phyloP scores from a whole-genome alignment of 228 moss, liverwort and hornwort species.

The Sphagnum magellanicum region DNA sequence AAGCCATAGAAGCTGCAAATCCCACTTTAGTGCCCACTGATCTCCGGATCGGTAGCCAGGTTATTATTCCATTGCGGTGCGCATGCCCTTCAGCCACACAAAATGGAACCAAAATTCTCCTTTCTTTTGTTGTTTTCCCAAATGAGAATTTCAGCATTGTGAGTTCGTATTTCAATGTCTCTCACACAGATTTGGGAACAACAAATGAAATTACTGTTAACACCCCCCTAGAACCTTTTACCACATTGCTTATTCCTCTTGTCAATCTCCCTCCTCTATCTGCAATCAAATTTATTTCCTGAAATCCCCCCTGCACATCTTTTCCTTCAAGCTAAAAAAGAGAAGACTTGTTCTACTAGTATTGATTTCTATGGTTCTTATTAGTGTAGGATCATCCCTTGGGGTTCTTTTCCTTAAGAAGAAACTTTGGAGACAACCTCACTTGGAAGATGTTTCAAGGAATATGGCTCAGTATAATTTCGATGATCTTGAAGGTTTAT shows the following conservation, averaged over 20 bases:
- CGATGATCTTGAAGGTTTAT: no score
- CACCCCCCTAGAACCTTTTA: conserved; percentile 10
- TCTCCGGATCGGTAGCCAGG: conserved; percentile 21
- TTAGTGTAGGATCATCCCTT: conserved; percentile 6
- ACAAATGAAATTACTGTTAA: conserved; percentile 27
- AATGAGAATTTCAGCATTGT: conserved; percentile 3
- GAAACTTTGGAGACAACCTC: no score
- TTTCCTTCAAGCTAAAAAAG: background rate
- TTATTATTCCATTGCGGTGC: conserved; percentile 62
- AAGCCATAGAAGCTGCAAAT: conserved; percentile 39
- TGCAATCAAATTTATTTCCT: conserved; percentile 7
- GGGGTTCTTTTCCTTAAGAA: no score
- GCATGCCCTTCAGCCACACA: conserved; percentile 61
- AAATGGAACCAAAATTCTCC: conserved; percentile 24
- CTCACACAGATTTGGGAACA: conserved; percentile 9
- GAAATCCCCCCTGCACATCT: conserved; percentile 1
- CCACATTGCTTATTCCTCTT: conserved; percentile 67
- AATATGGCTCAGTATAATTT: no score
- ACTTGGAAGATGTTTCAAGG: no score
- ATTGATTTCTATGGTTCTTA: no score
- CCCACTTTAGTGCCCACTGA: conserved; percentile 11
- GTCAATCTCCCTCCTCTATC: conserved; percentile 14
- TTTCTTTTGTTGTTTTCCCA: conserved; percentile 46
- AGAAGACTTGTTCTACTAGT: no score
- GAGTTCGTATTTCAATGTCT: conserved; percentile 30